phyloP scores from a whole-genome alignment of 179 eudicot species.

The Spergularia azorica region DNA sequence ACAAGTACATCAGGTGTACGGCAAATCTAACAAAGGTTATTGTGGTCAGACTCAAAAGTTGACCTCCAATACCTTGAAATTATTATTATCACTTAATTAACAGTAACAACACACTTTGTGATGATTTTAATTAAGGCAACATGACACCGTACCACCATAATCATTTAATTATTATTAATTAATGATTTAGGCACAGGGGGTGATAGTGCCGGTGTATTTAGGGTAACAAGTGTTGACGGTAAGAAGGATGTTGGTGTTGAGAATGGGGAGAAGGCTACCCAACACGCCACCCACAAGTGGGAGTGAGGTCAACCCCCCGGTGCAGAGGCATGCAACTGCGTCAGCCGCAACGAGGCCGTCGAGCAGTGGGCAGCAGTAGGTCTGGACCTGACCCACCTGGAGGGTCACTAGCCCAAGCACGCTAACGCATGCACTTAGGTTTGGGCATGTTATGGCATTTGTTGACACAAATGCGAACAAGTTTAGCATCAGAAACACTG shows the following conservation, averaged over 20 bases:
- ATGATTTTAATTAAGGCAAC: too few species aligned
- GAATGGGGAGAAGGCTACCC: too few species aligned
- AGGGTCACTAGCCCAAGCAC: background rate
- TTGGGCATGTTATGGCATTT: background rate
- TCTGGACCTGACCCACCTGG: background rate
- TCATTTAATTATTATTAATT: too few species aligned
- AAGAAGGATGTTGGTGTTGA: too few species aligned
- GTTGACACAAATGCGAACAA: constrained; percentile 3
- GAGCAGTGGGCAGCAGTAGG: constrained; percentile 3
- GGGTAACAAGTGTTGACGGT: too few species aligned
- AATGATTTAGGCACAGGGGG: background rate
- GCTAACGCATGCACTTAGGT: constrained; percentile 11
- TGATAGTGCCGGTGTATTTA: too few species aligned
- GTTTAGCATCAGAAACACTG: constrained; percentile 10
- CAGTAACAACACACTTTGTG: too few species aligned
- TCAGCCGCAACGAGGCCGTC: background rate
- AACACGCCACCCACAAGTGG: too few species aligned
- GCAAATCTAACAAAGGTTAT: background rate
- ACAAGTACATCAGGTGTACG: background rate
- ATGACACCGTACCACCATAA: too few species aligned
- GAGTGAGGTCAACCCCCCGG: background rate
- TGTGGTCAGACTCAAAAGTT: too few species aligned
- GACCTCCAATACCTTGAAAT: too few species aligned
- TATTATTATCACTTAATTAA: too few species aligned
- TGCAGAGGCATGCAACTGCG: constrained; percentile 1